Conservation (phyloP, 1,139 yeast genomes). For the Komagataea norvegica region DNA sequence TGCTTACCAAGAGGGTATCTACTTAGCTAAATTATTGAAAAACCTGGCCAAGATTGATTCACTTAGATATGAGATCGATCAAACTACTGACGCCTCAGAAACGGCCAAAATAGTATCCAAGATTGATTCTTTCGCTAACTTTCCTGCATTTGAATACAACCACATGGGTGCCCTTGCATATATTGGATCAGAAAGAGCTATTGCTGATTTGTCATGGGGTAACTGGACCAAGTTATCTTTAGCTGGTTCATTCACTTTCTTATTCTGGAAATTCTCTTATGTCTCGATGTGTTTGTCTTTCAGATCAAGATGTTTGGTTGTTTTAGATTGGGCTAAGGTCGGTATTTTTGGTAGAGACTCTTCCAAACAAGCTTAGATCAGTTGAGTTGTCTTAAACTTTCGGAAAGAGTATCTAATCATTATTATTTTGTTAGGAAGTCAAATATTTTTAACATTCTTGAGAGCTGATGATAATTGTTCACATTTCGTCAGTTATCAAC, state of each 20-base stretch:
- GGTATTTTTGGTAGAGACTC: slow-evolving; percentile 86
- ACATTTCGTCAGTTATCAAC: too few species aligned
- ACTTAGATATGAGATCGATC: slow-evolving; percentile 43
- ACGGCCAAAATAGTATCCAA: slow-evolving; percentile 48
- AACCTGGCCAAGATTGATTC: slow-evolving; percentile 65
- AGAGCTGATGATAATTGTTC: too few species aligned
- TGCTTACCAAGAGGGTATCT: slow-evolving; percentile 90
- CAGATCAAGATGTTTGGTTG: slow-evolving; percentile 80
- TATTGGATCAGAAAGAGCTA: slow-evolving; percentile 88
- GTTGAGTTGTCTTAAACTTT: too few species aligned
- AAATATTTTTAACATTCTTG: too few species aligned
- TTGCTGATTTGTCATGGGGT: slow-evolving; percentile 88
- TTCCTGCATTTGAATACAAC: slow-evolving; percentile 52
- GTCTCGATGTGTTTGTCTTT: slow-evolving; percentile 88
- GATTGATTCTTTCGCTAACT: slow-evolving; percentile 62
- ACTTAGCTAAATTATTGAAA: slow-evolving; percentile 68
- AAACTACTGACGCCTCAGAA: slow-evolving; percentile 31
- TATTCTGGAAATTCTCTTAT: slow-evolving; percentile 94
- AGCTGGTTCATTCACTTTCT: slow-evolving; percentile 82
- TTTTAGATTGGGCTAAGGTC: slow-evolving; percentile 84
- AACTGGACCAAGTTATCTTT: slow-evolving; percentile 76
- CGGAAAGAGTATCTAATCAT: too few species aligned
- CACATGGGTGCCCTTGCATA: slow-evolving; percentile 76
- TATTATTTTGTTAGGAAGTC: too few species aligned
- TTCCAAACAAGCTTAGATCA: slow-evolving; percentile 31